Conservation (phyloP, 2,329 filamentous ascomycete species). For the Dendryphion nanum region DNA sequence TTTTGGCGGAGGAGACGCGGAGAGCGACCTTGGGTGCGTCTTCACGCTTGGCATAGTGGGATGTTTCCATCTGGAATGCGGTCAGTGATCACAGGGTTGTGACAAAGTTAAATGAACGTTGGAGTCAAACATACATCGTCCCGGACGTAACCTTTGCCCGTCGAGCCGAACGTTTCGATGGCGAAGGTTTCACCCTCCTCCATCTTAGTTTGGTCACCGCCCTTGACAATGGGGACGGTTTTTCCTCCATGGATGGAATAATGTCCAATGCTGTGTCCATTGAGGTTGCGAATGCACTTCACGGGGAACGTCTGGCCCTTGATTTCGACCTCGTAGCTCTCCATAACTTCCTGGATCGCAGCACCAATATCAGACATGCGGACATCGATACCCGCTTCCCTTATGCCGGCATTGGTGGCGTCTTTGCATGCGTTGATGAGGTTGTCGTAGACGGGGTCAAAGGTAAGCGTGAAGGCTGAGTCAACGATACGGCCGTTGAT, state of each 20-base stretch:
- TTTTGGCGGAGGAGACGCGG: conserved; percentile 78
- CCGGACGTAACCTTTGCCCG: conserved; percentile 81
- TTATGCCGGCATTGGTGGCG: conserved; percentile 73
- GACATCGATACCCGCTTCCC: conserved; percentile 88
- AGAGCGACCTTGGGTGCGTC: conserved; percentile 76
- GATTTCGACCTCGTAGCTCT: conserved; percentile 86
- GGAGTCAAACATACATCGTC: conserved; percentile 63
- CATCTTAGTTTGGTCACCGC: conserved; percentile 88
- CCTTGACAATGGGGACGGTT: conserved; percentile 91
- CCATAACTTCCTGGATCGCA: conserved; percentile 86
- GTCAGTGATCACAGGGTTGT: neutral
- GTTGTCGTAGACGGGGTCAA: conserved; percentile 67
- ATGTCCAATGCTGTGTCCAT: conserved; percentile 84
- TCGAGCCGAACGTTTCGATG: conserved; percentile 94
- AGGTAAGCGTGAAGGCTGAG: conserved; percentile 68
- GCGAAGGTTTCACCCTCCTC: conserved; percentile 95
- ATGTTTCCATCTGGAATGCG: conserved; percentile 65
- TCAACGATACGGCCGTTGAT: conserved; percentile 71
- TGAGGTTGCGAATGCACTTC: conserved; percentile 83
- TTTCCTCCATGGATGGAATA: conserved; percentile 92
- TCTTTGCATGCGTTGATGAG: conserved; percentile 66
- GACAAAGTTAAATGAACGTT: neutral
- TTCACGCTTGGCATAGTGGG: conserved; percentile 76
- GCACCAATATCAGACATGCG: conserved; percentile 82
- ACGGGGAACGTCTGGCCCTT: conserved; percentile 75